Conservation (phyloP, 2,329 filamentous ascomycete species). For the Talaromyces rugulosus region DNA sequence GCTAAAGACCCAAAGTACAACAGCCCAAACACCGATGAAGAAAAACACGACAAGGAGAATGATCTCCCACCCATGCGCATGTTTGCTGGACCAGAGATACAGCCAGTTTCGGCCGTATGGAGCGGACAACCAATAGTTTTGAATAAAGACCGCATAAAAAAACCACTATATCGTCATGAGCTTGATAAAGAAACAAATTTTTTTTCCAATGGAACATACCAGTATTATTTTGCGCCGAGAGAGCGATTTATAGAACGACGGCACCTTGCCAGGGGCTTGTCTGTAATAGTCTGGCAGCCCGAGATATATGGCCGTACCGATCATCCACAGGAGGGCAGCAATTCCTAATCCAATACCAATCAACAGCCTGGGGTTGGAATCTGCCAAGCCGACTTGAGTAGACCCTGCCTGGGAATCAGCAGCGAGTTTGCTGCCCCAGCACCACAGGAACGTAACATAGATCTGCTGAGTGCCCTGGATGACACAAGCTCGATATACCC, state of each 20-base stretch:
- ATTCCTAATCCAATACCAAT: slow-evolving; percentile 40
- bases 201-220: slow-evolving; percentile 16
- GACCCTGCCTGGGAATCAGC: slow-evolving; percentile 7
- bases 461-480: slow-evolving; percentile 61
- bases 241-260: slow-evolving; percentile 54
- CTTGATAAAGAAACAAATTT: background rate
- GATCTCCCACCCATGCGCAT: slow-evolving; percentile 51
- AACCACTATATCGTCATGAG: slow-evolving; percentile 45
- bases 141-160: slow-evolving; percentile 53
- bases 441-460: slow-evolving; percentile 58
- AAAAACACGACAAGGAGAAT: slow-evolving; percentile 41
- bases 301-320: slow-evolving; percentile 47
- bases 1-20: slow-evolving; percentile 45
- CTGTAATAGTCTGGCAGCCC: slow-evolving; percentile 58
- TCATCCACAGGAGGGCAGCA: slow-evolving; percentile 47
- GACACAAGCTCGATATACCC: slow-evolving; percentile 57
- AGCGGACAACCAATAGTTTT: slow-evolving; percentile 58
- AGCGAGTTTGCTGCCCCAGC: slow-evolving; percentile 50
- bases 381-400: slow-evolving; percentile 10
- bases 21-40: slow-evolving; percentile 52
- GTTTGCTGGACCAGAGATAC: slow-evolving; percentile 48
- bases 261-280: slow-evolving; percentile 53
- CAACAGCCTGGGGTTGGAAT: slow-evolving; percentile 14
- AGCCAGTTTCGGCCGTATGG: slow-evolving; percentile 59
- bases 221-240: slow-evolving; percentile 49